phyloP scores from a whole-genome alignment of 2,329 filamentous ascomycete genomes.

The Clonostachys sp. region DNA sequence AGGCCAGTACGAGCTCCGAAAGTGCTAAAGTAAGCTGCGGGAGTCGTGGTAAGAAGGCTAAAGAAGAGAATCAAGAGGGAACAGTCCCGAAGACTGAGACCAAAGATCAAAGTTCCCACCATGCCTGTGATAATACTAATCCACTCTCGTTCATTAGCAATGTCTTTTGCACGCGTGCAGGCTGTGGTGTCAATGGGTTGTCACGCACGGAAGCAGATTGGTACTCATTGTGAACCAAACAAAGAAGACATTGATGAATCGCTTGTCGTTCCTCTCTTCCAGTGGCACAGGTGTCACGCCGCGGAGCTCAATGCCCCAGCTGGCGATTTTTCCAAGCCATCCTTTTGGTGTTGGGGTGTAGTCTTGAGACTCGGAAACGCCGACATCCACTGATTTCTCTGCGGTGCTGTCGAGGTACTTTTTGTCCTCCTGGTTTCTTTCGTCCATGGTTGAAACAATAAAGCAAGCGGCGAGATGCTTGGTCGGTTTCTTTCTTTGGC shows the following conservation, averaged over 20 bases:
- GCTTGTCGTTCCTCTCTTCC: conserved; percentile 31
- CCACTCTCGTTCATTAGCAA: conserved; percentile 1
- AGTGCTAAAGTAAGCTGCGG: conserved; percentile 52
- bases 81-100: conserved; percentile 52
- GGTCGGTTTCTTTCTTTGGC: too few relatives aligned
- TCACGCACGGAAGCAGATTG: conserved; percentile 37
- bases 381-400: background rate
- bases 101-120: conserved; percentile 50
- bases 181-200: background rate
- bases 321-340: background rate
- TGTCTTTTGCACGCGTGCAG: conserved; percentile 1
- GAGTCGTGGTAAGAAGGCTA: conserved; percentile 45
- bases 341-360: background rate
- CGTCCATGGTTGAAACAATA: background rate
- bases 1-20: conserved; percentile 59
- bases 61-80: conserved; percentile 61
- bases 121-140: conserved; percentile 58
- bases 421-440: conserved; percentile 3
- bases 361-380: background rate
- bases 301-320: conserved; percentile 30
- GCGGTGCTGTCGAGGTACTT: background rate
- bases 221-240: conserved; percentile 43
- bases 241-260: conserved; percentile 39
- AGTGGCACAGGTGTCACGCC: conserved; percentile 36
- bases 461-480: too few relatives aligned